These are phyloP conservation scores for Kodamaea laetipori DNA, from an alignment of 805 yeast genomes.

Conservation along the genomic window DNA sequence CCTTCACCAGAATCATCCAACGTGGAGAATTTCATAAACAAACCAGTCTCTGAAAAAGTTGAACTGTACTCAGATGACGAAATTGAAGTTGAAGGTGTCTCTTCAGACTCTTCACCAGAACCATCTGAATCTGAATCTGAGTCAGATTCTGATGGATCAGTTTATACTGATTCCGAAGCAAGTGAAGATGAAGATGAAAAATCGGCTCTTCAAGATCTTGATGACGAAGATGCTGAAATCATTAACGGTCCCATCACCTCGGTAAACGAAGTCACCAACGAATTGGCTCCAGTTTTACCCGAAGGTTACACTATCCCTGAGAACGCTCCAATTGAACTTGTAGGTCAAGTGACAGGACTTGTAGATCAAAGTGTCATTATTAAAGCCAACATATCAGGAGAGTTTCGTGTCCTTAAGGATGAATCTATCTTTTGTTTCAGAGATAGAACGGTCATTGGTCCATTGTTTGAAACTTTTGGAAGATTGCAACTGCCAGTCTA, in stretches of 20 bases:
- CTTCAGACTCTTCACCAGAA: conserved; percentile 17
- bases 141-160: conserved; percentile 23
- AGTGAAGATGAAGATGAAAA: conserved; percentile 24
- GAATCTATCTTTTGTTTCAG: conserved; percentile 78
- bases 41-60: conserved; percentile 9
- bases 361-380: conserved; percentile 75
- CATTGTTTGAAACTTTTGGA: conserved; percentile 87
- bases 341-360: conserved; percentile 69
- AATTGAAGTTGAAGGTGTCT: conserved; percentile 16
- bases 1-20: no score
- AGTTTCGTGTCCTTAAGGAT: conserved; percentile 78
- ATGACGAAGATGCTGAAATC: conserved; percentile 48
- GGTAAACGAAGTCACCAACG: conserved; percentile 74
- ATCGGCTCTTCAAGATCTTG: conserved; percentile 17
- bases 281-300: conserved; percentile 67
- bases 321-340: conserved; percentile 64
- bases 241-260: conserved; percentile 70
- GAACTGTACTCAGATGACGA: conserved; percentile 19
- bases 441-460: conserved; percentile 71
- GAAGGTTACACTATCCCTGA: conserved; percentile 59
- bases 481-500: conserved; percentile 80
- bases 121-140: conserved; percentile 20
- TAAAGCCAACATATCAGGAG: conserved; percentile 77
- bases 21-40: conserved; percentile 12
- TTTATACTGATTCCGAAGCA: conserved; percentile 17